Evolutionary conservation across 2,329 filamentous ascomycete genomes (phyloP).

Genomic region (Amesomyces nigricolor): DNA sequence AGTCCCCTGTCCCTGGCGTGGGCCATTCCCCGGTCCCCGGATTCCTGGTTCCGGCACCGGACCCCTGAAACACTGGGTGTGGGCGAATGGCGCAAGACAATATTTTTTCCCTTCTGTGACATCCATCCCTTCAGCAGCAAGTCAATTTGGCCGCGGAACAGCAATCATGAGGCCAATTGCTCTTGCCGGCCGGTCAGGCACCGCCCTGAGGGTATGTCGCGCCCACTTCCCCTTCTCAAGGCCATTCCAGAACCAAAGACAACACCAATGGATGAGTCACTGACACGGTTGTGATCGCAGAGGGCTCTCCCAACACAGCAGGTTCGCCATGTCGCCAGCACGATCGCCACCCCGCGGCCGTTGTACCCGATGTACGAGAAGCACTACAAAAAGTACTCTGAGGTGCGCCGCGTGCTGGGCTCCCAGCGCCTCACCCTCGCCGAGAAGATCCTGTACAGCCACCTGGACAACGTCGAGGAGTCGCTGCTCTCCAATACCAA

Average conservation of each 20-base stretch:
- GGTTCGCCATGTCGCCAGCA: constrained; percentile 25
- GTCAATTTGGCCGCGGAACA: constrained; percentile 18
- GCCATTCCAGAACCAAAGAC: not conserved
- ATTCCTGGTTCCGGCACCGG: constrained; percentile 17
- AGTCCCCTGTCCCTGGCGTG: not conserved
- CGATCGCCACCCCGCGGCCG: constrained; percentile 36
- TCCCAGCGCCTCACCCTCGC: constrained; percentile 70
- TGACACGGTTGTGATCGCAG: constrained; percentile 15
- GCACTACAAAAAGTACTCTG: constrained; percentile 68
- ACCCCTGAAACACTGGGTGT: not conserved
- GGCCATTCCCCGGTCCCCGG: constrained; percentile 9
- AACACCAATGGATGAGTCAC: not conserved
- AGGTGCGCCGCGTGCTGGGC: constrained; percentile 70
- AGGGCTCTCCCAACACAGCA: constrained; percentile 36
- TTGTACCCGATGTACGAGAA: constrained; percentile 67
- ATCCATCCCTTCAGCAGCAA: constrained; percentile 10
- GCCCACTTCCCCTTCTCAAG: not conserved
- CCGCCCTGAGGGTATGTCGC: constrained; percentile 40
- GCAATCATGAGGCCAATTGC: constrained; percentile 45
- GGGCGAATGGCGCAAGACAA: constrained; percentile 13
- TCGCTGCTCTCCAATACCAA: constrained; percentile 76
- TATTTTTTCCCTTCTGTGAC: constrained; percentile 12
- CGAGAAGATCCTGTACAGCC: constrained; percentile 97
- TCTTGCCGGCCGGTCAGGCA: constrained; percentile 44
- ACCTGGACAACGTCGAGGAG: constrained; percentile 84